Evolutionary conservation across 2,329 filamentous ascomycete species (phyloP).

Genomic region (Sporothrix schenckii): DNA sequence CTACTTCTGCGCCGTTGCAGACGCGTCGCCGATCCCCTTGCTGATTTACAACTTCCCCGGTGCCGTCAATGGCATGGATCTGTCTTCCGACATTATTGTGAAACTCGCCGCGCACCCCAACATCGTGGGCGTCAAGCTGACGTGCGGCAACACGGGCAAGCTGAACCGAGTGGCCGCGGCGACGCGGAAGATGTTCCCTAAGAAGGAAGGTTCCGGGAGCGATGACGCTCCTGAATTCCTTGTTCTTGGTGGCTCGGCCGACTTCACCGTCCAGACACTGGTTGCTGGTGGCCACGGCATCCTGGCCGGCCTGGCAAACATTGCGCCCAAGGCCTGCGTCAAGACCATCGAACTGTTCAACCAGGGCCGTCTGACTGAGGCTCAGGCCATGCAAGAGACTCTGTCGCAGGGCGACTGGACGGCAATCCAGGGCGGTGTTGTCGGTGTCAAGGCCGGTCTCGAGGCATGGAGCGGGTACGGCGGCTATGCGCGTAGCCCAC

Average conservation of each 20-base stretch:
- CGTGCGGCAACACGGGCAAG: constrained; percentile 71
- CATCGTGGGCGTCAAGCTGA: constrained; percentile 70
- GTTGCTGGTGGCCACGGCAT: constrained; percentile 71
- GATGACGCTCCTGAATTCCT: constrained; percentile 55
- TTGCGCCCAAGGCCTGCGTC: constrained; percentile 68
- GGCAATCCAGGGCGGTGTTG: constrained; percentile 70
- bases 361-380: constrained; percentile 60
- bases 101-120: constrained; percentile 63
- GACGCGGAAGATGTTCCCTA: constrained; percentile 48
- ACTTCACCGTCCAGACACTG: constrained; percentile 71
- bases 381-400: constrained; percentile 65
- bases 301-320: constrained; percentile 72
- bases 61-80: constrained; percentile 64
- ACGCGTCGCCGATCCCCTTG: constrained; percentile 64
- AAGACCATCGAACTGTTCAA: constrained; percentile 63
- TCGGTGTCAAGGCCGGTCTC: constrained; percentile 70
- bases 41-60: constrained; percentile 73
- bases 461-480: constrained; percentile 70
- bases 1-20: constrained; percentile 68
- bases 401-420: constrained; percentile 72
- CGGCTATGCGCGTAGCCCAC: constrained; percentile 52
- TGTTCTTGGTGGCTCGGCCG: constrained; percentile 71
- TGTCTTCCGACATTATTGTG: constrained; percentile 65
- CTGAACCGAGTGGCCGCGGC: constrained; percentile 65
- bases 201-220: constrained; percentile 1